phyloP scores from a whole-genome alignment of 2,329 filamentous ascomycete genomes.

The Colletotrichum caudatum region DNA sequence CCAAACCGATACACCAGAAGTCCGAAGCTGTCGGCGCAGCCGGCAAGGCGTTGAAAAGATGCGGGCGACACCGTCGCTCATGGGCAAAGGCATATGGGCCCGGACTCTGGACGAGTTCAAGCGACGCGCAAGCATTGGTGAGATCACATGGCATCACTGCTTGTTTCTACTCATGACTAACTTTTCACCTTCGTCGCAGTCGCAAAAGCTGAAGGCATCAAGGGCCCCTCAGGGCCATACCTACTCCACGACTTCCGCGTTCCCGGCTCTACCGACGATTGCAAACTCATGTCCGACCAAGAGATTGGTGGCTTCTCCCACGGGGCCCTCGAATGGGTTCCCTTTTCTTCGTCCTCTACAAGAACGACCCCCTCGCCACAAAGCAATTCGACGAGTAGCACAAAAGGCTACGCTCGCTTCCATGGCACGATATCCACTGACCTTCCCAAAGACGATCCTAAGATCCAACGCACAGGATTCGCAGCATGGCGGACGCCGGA shows the following conservation, averaged over 20 bases:
- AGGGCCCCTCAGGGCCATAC: conserved; percentile 72
- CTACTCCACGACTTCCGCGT: conserved; percentile 73
- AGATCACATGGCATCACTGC: conserved; percentile 10
- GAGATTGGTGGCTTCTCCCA: conserved; percentile 90
- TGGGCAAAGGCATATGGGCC: conserved; percentile 65
- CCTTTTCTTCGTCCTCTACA: conserved; percentile 43
- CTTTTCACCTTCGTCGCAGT: conserved; percentile 58
- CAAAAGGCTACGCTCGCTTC: conserved; percentile 76
- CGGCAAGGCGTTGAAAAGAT: conserved; percentile 52
- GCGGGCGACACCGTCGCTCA: conserved; percentile 59
- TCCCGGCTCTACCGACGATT: conserved; percentile 60
- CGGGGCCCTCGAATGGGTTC: conserved; percentile 76
- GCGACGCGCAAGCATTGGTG: conserved; percentile 68
- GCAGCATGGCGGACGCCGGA: conserved; percentile 91
- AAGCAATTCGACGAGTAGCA: conserved; percentile 30
- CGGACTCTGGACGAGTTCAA: conserved; percentile 72
- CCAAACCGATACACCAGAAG: neutral
- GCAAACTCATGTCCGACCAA: conserved; percentile 86
- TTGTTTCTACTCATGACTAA: neutral
- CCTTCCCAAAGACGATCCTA: conserved; percentile 79
- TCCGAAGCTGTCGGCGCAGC: neutral
- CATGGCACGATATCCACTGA: conserved; percentile 89
- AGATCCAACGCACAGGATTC: conserved; percentile 84
- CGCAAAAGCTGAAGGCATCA: conserved; percentile 76
- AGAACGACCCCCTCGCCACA: conserved; percentile 39